Percentiles rank a stretch among this genome's conserved stretches.
Conservation (phyloP, 768 basidiomycete species). For the Tricholoma hemisulphureum region DNA sequence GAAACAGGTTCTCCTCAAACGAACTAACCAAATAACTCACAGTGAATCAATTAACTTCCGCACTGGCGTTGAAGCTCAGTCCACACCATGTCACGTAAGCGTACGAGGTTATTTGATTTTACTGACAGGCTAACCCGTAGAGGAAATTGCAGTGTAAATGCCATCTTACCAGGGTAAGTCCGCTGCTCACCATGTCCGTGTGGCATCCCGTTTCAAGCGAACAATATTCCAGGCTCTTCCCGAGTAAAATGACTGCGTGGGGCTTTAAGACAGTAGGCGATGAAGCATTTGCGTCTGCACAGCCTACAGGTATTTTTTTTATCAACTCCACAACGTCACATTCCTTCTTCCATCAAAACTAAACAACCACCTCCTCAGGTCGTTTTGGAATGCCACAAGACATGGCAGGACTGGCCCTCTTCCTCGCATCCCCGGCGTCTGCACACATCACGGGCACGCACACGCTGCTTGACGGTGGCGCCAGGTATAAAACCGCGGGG, state of each 20-base stretch:
- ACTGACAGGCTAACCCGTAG: neutral
- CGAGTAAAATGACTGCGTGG: conserved; percentile 82
- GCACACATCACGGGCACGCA: conserved; percentile 76
- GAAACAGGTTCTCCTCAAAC: neutral
- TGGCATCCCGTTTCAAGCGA: neutral
- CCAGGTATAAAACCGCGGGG: conserved; percentile 31
- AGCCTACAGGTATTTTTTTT: conserved; percentile 56
- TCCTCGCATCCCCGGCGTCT: conserved; percentile 68
- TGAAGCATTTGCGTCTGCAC: conserved; percentile 46
- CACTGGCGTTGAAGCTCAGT: conserved; percentile 65
- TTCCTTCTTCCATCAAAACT: neutral
- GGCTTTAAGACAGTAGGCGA: conserved; percentile 58
- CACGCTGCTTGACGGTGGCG: conserved; percentile 70
- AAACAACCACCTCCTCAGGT: conserved; percentile 37
- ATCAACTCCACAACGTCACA: neutral
- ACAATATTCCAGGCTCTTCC: conserved; percentile 54
- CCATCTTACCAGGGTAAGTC: conserved; percentile 74
- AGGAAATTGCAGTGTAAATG: conserved; percentile 61
- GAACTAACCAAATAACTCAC: neutral
- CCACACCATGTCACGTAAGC: conserved; percentile 62
- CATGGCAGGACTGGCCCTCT: conserved; percentile 68
- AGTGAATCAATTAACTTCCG: conserved; percentile 79
- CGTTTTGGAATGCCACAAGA: conserved; percentile 65
- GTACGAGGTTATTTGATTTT: neutral
- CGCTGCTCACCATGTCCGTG: neutral